Evolutionary conservation across 2,329 filamentous ascomycete species (phyloP), one percentile per base, ranked within the genome.

Genomic region (Leptographium procerum): DNA sequence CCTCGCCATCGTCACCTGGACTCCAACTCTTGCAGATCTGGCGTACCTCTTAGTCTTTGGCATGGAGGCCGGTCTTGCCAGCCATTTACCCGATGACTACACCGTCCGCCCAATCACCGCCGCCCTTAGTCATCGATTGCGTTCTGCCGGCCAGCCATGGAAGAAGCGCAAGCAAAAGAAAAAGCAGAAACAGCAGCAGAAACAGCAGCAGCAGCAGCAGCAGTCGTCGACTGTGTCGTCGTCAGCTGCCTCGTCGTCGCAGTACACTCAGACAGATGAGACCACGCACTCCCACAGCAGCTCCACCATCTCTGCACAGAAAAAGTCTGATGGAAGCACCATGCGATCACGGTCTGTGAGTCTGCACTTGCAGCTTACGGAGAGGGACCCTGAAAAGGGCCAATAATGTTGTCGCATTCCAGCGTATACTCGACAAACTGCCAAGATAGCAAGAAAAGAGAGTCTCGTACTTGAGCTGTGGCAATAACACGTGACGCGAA

Each of bases 1-100:
- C 29, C 34, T 64, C 16, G 60, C 63, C 13, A 55, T 64, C 22
- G 57, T 58, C 14, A 55, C 59, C 2, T 63, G 59, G 59, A 58
- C 24, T 0, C 62, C 62, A 3, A 54, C 57, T 2, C 26, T 58
- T 3, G 52, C 50, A 13, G 61, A 63, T 31, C 56, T 62, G 31
- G 16, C 31, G 13, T 62, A 57, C 40, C 52, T 63, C 4, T 31
- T 62, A 0, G 9, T 61, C 0, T 62, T 57, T n/a, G 60, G 60
- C 33, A 31, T 61, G n/a, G 55, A 59, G 9, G 56, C 28, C 11
- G 58, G 60, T 24, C 40, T 61, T 3, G 53, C 55, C 33, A 52
- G 55, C 9, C 47, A n/a, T 1, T 48, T 61, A 31, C 60, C 60
- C 3, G 26, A 47, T 10, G 58, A 52, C 47, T 57, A 52, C 13